Evolutionary conservation across 495 filamentous ascomycete species (phyloP), one percentile per base, ranked within the genome.

Genomic region (Penicillium roqueforti): DNA sequence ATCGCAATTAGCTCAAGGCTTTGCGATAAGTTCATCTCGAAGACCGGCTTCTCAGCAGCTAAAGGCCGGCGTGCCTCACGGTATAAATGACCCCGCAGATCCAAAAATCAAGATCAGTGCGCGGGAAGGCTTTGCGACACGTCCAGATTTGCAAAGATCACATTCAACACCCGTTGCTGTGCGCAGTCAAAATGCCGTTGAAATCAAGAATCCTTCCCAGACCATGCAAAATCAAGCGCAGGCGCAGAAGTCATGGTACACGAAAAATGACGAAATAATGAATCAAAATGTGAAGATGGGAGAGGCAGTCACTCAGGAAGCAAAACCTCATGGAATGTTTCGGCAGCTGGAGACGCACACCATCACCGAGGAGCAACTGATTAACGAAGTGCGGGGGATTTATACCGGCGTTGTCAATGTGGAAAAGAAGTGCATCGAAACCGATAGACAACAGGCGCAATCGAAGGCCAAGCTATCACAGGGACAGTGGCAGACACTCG

Each of bases 371-470:
- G 87, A 89, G 11, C 84, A 91, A 63, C 74, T 92, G 2, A 79
- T 84, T 16, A 63, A 65, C 41, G 70, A 91, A 59, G 82, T 87
- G 7, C 87, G 88, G 56, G 82, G 74, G 0, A 95, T 92, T 23
- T 92, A 92, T 69, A 80, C 81, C 0, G 88, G 86, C 0, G 71
- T 95, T 1, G 80, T 87, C 3, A 87, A 88, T 82, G 87, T 91
- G 0, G 90, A 95, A 64, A 80, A 81, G 34, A 91, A 89, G 61
- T 91, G 87, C 58, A 85, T 88, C 6, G 83, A 89, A 28, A 80
- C 88, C 10, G 83, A 88, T 65, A 81, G 78, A n/a, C 68, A 80
- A 10, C 80, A 86, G 41, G 76, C 73, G 1, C 71, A 71, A 45
- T 54, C 62, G 44, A 54, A 72, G 14, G 56, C 62, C 69, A 53